A percentile compares a stretch with the other conserved stretches of the same genome.
Evolutionary conservation across 805 yeast genomes (phyloP).

Genomic region (Alloascoidea africana): DNA sequence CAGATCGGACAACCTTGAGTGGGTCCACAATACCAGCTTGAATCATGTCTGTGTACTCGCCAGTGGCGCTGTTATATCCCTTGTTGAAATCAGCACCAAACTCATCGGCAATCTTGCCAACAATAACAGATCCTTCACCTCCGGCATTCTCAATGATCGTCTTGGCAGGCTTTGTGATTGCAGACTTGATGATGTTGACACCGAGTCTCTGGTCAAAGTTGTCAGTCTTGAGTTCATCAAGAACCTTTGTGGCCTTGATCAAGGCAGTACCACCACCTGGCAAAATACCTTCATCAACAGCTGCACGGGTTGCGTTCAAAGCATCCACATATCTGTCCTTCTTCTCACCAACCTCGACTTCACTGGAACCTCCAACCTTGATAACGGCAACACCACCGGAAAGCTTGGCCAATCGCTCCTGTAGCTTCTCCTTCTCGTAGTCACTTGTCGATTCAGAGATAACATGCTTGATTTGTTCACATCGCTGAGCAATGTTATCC

Average conservation of each 20-base stretch:
- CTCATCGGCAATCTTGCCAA: slow-evolving; percentile 68
- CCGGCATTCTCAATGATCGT: slow-evolving; percentile 95
- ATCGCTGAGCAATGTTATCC: slow-evolving; percentile 67
- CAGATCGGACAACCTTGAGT: slow-evolving; percentile 93
- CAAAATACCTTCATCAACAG: slow-evolving; percentile 94
- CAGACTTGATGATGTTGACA: slow-evolving; percentile 82
- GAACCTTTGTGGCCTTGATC: slow-evolving; percentile 72
- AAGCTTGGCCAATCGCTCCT: slow-evolving; percentile 92
- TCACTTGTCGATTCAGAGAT: slow-evolving; percentile 63
- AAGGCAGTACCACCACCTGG: slow-evolving; percentile 99
- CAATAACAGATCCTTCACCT: slow-evolving; percentile 93
- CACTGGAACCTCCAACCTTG: slow-evolving; percentile 94
- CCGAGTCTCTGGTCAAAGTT: slow-evolving; percentile 97
- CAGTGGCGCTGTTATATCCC: slow-evolving; percentile 88
- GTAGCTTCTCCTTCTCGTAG: slow-evolving; percentile 93
- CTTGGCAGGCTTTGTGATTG: slow-evolving; percentile 90
- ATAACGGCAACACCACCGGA: slow-evolving; percentile 98
- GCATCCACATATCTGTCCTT: slow-evolving; percentile 99
- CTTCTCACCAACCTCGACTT: slow-evolving; percentile 98
- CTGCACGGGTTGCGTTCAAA: slow-evolving; percentile 96
- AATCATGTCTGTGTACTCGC: slow-evolving; percentile 91
- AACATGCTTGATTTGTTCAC: slow-evolving; percentile 84
- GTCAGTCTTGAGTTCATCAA: slow-evolving; percentile 43
- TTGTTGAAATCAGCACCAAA: slow-evolving; percentile 59
- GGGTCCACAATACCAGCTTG: slow-evolving; percentile 97